A percentile compares a stretch with the other conserved stretches of the same genome.
These are phyloP conservation scores for Penicillium crystallinum DNA, from an alignment of 495 filamentous ascomycete species.

Conservation along the genomic window DNA sequence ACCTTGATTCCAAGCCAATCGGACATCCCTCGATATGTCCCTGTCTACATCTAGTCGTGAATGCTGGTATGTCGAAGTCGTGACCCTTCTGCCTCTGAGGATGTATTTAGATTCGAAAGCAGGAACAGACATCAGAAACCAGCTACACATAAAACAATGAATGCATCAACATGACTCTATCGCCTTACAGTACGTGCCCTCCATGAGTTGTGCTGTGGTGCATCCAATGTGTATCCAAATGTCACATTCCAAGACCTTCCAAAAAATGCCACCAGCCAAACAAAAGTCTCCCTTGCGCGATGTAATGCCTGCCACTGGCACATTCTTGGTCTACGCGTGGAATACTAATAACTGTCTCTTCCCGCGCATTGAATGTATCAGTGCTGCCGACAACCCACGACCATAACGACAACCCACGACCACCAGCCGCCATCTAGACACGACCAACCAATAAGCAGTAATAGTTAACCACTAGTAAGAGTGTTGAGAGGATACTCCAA, in stretches of 20 bases:
- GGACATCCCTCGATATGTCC: background rate
- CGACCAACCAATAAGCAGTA: too few species aligned
- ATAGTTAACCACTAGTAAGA: too few species aligned
- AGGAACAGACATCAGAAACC: too few species aligned
- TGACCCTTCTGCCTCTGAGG: background rate
- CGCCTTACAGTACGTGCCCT: too few species aligned
- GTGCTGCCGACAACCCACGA: background rate
- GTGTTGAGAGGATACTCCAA: background rate
- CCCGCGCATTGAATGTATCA: background rate
- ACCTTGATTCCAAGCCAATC: background rate
- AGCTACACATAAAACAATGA: too few species aligned
- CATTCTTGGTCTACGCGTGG: background rate
- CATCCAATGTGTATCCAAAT: background rate
- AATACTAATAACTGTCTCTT: background rate
- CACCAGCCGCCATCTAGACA: background rate
- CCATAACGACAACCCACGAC: background rate
- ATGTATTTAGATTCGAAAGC: too few species aligned
- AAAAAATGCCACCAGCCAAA: slow-evolving; percentile 13
- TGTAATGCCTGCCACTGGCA: background rate
- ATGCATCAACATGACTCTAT: too few species aligned
- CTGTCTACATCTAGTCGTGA: background rate
- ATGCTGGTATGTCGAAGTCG: background rate
- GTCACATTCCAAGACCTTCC: slow-evolving; percentile 14
- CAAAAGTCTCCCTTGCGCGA: slow-evolving; percentile 1
- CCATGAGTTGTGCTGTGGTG: background rate